Percentiles rank a stretch among this genome's conserved stretches.
These are phyloP conservation scores for Apophysomyces ossiformis DNA, from an alignment of 371 early-diverging fungal genomes.

Conservation along the genomic window DNA sequence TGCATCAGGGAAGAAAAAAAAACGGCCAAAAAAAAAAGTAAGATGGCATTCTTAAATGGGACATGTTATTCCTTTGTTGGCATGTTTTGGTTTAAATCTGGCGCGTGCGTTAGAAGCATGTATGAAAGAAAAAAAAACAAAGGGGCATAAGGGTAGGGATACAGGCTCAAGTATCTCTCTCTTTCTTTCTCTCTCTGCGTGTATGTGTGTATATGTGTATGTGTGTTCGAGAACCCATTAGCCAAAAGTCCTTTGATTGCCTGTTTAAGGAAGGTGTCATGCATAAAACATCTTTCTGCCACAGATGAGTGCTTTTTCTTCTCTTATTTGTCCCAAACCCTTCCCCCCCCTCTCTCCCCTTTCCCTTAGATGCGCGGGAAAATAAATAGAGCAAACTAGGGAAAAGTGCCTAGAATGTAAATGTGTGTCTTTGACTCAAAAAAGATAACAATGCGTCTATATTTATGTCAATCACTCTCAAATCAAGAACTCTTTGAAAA, in stretches of 20 bases:
- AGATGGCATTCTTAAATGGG: too few relatives aligned
- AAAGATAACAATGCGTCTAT: conserved; percentile 15
- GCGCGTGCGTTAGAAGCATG: conserved; percentile 4
- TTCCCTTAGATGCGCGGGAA: conserved; percentile 3
- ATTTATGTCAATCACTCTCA: conserved; percentile 2
- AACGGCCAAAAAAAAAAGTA: too few relatives aligned
- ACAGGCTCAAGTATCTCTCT: background rate
- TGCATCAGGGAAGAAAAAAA: too few relatives aligned
- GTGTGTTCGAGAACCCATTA: too few relatives aligned
- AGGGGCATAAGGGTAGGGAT: background rate
- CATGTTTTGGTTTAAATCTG: background rate
- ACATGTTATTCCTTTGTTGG: too few relatives aligned
- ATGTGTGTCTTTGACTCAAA: background rate
- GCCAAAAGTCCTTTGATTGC: too few relatives aligned
- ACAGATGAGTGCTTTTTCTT: background rate
- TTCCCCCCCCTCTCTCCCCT: background rate
- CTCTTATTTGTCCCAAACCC: background rate
- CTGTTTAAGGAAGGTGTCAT: too few relatives aligned
- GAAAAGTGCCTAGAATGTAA: too few relatives aligned
- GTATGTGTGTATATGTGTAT: too few relatives aligned
- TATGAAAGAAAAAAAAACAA: background rate
- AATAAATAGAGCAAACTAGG: background rate
- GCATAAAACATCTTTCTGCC: too few relatives aligned
- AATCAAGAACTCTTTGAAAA: background rate
- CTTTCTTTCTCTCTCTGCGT: too few relatives aligned